These are phyloP conservation scores for Pichia paraexigua DNA, from an alignment of 805 yeast species.

Conservation along the genomic window DNA sequence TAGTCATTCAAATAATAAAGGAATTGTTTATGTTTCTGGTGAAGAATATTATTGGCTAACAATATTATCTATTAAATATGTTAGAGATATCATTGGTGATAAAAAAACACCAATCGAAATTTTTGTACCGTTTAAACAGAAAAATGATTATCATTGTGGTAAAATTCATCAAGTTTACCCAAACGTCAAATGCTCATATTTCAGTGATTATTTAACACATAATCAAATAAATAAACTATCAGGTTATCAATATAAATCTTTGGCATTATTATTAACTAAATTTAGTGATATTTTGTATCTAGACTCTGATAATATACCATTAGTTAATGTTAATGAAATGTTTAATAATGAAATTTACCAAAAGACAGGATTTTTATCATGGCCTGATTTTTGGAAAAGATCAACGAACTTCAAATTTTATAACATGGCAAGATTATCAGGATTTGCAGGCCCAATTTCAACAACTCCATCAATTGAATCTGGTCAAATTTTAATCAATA, in stretches of 20 bases:
- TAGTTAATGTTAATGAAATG: slow-evolving; percentile 26
- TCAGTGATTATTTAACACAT: slow-evolving; percentile 27
- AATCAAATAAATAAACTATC: slow-evolving; percentile 15
- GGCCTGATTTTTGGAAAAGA: slow-evolving; percentile 70
- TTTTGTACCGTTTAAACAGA: slow-evolving; percentile 37
- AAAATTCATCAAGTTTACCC: slow-evolving; percentile 29
- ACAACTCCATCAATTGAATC: slow-evolving; percentile 60
- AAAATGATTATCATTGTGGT: slow-evolving; percentile 39
- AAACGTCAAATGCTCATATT: slow-evolving; percentile 36
- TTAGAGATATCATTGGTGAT: slow-evolving; percentile 22
- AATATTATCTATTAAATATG: slow-evolving; percentile 24
- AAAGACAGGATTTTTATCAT: slow-evolving; percentile 47
- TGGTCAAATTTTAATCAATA: slow-evolving; percentile 60
- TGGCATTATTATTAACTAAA: slow-evolving; percentile 33
- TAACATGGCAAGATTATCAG: slow-evolving; percentile 35
- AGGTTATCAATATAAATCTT: slow-evolving; percentile 16
- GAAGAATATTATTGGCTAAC: slow-evolving; percentile 25
- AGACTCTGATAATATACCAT: slow-evolving; percentile 38
- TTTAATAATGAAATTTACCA: slow-evolving; percentile 35
- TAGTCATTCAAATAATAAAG: slow-evolving; percentile 13
- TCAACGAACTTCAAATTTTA: slow-evolving; percentile 55
- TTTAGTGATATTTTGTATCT: slow-evolving; percentile 35
- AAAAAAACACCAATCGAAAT: slow-evolving; percentile 37
- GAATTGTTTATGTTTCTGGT: slow-evolving; percentile 28
- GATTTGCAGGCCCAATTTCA: slow-evolving; percentile 22